Evolutionary conservation across 371 early-diverging fungal species (phyloP), one percentile per base, ranked within the genome.

Genomic region (Batkoa obscura): DNA sequence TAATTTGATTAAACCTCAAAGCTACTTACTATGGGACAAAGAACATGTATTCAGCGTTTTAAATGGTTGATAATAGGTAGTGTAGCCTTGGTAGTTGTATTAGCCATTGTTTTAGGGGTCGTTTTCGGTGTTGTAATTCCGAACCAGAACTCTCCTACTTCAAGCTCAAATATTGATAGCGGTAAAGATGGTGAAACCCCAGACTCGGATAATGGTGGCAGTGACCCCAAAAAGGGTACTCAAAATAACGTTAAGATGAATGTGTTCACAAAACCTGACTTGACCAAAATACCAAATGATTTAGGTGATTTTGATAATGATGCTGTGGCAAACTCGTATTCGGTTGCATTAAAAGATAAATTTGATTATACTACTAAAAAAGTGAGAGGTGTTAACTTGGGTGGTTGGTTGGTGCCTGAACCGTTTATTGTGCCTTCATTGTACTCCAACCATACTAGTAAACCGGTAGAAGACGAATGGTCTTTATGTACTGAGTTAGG

Each of bases 361-460:
- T 50, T 50, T 30, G 15, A 10, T 30, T 50, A 50, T 33, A 33
- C 12, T 33, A 35, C 38, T 12, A 37, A 50, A 12, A 50, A 50
- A 33, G 72, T 71, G 37, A 70, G 78, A 33, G 81, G 81, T 2
- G 74, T 73, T n/a, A 80, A 79, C 41, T 59, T 79, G 10, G 79
- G 80, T 51, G 78, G 79, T 30, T 75, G 78, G 66, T 67, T 80
- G 34, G 72, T 80, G 9, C 72, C 79, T 8, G 80, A 80, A 62
- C 67, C 66, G 6, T 73, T 72, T 61, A 68, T 72, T 57, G 66
- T 64, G 3, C 60, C 66, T 0, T 63, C 67, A 3, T 51, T 71
- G 33, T 73, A 73, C 60, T 48, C 55, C 1, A 53, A 63, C 57
- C 47, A 58, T 48, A 60, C 60, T 5, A 59, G 66, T 0, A 55